A percentile compares a stretch with the other conserved stretches of the same genome.
These are phyloP conservation scores for Saururus chinensis DNA, from an alignment of 164 flowering plant species.

Conservation along the genomic window DNA sequence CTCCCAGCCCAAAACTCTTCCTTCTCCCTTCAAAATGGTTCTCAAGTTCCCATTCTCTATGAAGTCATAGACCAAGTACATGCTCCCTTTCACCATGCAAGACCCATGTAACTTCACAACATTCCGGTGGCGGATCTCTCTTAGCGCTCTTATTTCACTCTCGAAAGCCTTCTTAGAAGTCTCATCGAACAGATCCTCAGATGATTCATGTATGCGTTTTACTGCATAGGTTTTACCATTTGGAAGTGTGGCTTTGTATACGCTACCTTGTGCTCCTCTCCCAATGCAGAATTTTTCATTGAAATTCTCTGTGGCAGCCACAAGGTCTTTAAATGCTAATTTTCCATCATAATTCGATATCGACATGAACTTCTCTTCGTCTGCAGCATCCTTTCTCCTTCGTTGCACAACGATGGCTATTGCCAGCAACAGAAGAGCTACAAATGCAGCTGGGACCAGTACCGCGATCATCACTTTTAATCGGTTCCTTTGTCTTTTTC, in stretches of 20 bases:
- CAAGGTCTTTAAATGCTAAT: conserved; percentile 11
- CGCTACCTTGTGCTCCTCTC: conserved; percentile 19
- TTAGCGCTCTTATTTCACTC: conserved; percentile 14
- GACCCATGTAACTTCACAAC: conserved; percentile 28
- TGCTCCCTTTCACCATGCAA: conserved; percentile 7
- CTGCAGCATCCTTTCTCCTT: not conserved
- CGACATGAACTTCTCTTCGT: no score
- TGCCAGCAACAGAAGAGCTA: not conserved
- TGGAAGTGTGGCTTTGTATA: conserved; percentile 18
- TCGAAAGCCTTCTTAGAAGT: conserved; percentile 7
- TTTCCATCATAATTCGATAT: no score
- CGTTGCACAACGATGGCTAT: not conserved
- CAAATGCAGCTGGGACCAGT: not conserved
- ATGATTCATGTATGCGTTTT: conserved; percentile 12
- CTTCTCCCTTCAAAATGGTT: conserved; percentile 5
- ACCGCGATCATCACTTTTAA: conserved; percentile 5
- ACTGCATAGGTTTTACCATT: conserved; percentile 10
- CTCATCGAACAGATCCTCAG: not conserved
- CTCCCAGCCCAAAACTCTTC: conserved; percentile 14
- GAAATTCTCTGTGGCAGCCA: conserved; percentile 16
- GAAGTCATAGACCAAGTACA: conserved; percentile 24
- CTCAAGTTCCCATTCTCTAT: conserved; percentile 22
- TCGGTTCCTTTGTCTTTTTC: conserved; percentile 1
- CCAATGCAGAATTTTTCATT: conserved; percentile 16
- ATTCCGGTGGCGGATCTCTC: conserved; percentile 23